phyloP scores from a whole-genome alignment of 306 rosid species.

The Sicyos edulis region DNA sequence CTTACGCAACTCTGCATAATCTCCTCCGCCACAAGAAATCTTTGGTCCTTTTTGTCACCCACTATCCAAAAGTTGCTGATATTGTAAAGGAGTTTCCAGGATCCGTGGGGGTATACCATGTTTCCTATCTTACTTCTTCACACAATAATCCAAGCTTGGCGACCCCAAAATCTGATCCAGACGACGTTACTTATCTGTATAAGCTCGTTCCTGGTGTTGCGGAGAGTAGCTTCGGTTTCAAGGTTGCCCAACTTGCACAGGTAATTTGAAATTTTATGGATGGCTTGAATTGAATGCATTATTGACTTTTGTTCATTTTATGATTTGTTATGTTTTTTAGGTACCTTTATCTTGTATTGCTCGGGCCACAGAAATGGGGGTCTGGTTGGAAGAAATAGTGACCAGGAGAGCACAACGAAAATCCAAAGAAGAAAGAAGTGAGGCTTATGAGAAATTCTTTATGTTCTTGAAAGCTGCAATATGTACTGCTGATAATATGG shows the following conservation, averaged over 20 bases:
- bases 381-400: constrained; percentile 56
- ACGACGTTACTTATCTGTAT: constrained; percentile 75
- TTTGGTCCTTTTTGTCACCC: constrained; percentile 87
- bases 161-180: constrained; percentile 33
- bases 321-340: constrained; percentile 39
- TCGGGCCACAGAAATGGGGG: constrained; percentile 69
- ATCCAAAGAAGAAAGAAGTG: constrained; percentile 29
- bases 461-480: constrained; percentile 41
- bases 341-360: constrained; percentile 59
- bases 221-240: constrained; percentile 81
- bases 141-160: constrained; percentile 22
- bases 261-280: constrained; percentile 28
- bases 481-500: constrained; percentile 33
- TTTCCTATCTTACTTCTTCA: constrained; percentile 77
- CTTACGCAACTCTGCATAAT: constrained; percentile 77
- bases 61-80: constrained; percentile 71
- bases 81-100: constrained; percentile 62
- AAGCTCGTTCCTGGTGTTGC: constrained; percentile 76
- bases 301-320: constrained; percentile 6
- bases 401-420: constrained; percentile 40
- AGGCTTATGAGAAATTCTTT: constrained; percentile 42
- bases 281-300: not conserved
- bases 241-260: constrained; percentile 97
- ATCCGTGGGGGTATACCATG: constrained; percentile 70
- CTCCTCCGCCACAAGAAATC: constrained; percentile 59